Percentiles rank a stretch among this genome's conserved stretches.
Conservation (phyloP, 2,329 filamentous ascomycete species). For the Thermothelomyces thermophilus region DNA sequence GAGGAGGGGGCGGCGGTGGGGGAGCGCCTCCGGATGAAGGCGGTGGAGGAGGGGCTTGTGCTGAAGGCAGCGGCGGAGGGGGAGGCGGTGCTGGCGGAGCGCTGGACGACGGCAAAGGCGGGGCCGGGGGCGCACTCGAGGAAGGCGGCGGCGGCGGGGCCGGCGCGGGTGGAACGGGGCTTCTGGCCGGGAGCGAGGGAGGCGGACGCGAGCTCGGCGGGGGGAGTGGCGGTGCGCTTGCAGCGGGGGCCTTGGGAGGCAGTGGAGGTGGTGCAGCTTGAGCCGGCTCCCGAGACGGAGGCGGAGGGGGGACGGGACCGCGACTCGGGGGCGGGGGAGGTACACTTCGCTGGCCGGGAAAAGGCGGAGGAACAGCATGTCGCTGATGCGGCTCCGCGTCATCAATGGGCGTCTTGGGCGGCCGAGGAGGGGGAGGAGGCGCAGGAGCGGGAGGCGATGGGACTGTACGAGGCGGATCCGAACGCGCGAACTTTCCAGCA, state of each 20-base stretch:
- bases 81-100: conserved; percentile 33
- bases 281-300: conserved; percentile 41
- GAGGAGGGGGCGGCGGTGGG: conserved; percentile 36
- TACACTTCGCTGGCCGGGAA: conserved; percentile 59
- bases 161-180: conserved; percentile 36
- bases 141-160: conserved; percentile 20
- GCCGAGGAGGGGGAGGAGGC: conserved; percentile 61
- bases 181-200: conserved; percentile 36
- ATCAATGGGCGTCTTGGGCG: conserved; percentile 64
- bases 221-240: conserved; percentile 43
- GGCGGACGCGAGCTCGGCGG: conserved; percentile 47
- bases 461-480: conserved; percentile 38
- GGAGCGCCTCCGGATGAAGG: conserved; percentile 32
- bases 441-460: conserved; percentile 43
- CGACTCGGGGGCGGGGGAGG: conserved; percentile 72
- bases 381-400: conserved; percentile 55
- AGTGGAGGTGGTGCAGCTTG: conserved; percentile 34
- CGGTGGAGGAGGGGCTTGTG: conserved; percentile 26
- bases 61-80: conserved; percentile 25
- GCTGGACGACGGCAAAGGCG: conserved; percentile 37
- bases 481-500: conserved; percentile 76
- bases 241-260: conserved; percentile 42
- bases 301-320: conserved; percentile 65
- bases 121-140: conserved; percentile 28
- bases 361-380: conserved; percentile 76